Evolutionary conservation across 305 asterid species (phyloP), one percentile per base, ranked within the genome.

Genomic region (Fraxinus nigra): DNA sequence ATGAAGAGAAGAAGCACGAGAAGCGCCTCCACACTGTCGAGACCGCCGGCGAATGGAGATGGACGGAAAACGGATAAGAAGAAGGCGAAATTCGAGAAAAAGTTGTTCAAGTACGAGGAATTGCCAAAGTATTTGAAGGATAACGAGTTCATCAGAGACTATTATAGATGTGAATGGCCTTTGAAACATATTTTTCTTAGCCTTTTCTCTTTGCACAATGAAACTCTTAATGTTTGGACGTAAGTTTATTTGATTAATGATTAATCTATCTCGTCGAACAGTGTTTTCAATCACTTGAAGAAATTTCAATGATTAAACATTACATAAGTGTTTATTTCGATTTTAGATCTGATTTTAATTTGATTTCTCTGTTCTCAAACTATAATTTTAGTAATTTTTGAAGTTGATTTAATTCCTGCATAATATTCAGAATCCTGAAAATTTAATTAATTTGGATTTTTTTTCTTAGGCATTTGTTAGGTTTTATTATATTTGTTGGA

Each of bases 81-180:
- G 80, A 61, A 77, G 76, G 82, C 5, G 82, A 85, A 81, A 84
- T 77, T 30, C 63, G 84, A 61, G 82, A 73, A 84, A 76, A 81
- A 56, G 79, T 83, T 94, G 91, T 72, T 92, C 74, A 92, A 89
- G 79, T 94, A 86, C 79, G 97, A 92, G 38, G 91, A 86, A 34
- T 85, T 94, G 85, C 98, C 98, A 77, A 94, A 94, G 74, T 94
- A 92, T 77, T 83, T 92, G 90, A 85, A 92, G 89, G 98, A 94
- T 56, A 94, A 92, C 73, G 98, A 94, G 83, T 94, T 89, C 74
- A 94, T 94, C 37, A 87, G 87, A 81, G 92, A 92, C 85, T 84
- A 92, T 86, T 94, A 94, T 84, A 85, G 97, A 70, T 94, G 98
- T 54, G 97, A 94, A 83, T 94, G 98, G 98, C 97, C 97, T 0